A percentile compares a stretch with the other conserved stretches of the same genome.
phyloP scores from a whole-genome alignment of 2,329 filamentous ascomycete species.

The Massarina eburnea region DNA sequence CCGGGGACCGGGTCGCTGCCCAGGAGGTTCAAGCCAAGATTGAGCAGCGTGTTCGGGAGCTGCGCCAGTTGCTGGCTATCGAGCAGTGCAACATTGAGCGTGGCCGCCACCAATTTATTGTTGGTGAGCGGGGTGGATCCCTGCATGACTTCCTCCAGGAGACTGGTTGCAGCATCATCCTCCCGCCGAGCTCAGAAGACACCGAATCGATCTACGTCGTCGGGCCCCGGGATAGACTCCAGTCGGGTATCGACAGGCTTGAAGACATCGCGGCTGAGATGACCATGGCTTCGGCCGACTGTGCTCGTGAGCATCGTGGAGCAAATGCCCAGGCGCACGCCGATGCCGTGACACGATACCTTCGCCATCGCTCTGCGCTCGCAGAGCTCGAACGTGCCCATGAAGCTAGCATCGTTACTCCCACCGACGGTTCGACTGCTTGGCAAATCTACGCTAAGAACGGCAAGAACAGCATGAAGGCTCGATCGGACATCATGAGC shows the following conservation, averaged over 20 bases:
- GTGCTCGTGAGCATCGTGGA: slow-evolving; percentile 76
- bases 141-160: slow-evolving; percentile 85
- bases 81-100: slow-evolving; percentile 81
- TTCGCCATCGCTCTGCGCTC: slow-evolving; percentile 79
- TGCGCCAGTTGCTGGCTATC: slow-evolving; percentile 73
- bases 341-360: slow-evolving; percentile 82
- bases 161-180: slow-evolving; percentile 85
- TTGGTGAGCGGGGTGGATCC: slow-evolving; percentile 78
- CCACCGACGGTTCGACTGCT: slow-evolving; percentile 68
- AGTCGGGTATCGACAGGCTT: slow-evolving; percentile 75
- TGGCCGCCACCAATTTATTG: slow-evolving; percentile 91
- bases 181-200: slow-evolving; percentile 74
- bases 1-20: slow-evolving; percentile 81
- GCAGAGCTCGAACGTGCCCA: slow-evolving; percentile 78
- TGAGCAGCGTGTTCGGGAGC: slow-evolving; percentile 73
- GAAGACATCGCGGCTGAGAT: slow-evolving; percentile 88
- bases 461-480: slow-evolving; percentile 77
- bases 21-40: slow-evolving; percentile 78
- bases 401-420: slow-evolving; percentile 84
- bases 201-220: slow-evolving; percentile 84
- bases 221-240: slow-evolving; percentile 73
- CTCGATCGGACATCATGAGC: slow-evolving; percentile 72
- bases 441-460: slow-evolving; percentile 91
- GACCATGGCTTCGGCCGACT: slow-evolving; percentile 80
- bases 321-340: slow-evolving; percentile 76